These are phyloP conservation scores for Oldenlandia corymbosa DNA, from an alignment of 257 asterid genomes.

Conservation along the genomic window DNA sequence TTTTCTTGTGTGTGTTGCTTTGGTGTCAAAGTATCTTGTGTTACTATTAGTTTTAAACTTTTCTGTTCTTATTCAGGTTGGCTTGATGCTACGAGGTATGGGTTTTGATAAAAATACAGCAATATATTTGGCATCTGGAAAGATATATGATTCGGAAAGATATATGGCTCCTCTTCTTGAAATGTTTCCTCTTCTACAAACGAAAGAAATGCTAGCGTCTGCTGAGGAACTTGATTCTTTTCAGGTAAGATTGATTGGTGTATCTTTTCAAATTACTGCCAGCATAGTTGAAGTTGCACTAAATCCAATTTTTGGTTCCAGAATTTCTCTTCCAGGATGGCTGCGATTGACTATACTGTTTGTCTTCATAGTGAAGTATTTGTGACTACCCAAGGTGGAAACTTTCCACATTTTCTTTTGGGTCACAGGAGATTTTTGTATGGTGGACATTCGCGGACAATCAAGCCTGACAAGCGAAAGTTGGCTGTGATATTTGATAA, in stretches of 20 bases:
- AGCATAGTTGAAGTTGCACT: slow-evolving; percentile 17
- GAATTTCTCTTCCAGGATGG: slow-evolving; percentile 97
- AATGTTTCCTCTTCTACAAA: slow-evolving; percentile 92
- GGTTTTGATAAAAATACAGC: slow-evolving; percentile 82
- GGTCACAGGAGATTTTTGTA: slow-evolving; percentile 90
- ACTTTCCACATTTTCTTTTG: slow-evolving; percentile 92
- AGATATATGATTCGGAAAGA: slow-evolving; percentile 82
- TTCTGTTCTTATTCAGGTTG: slow-evolving; percentile 54
- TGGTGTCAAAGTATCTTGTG: background rate
- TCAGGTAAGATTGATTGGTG: slow-evolving; percentile 45
- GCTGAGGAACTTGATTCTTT: slow-evolving; percentile 80
- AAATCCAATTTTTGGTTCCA: slow-evolving; percentile 40
- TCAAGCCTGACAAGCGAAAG: slow-evolving; percentile 91
- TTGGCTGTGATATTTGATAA: slow-evolving; percentile 68
- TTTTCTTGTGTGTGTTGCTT: too few species aligned
- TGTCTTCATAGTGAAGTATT: slow-evolving; percentile 99
- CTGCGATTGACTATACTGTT: slow-evolving; percentile 97
- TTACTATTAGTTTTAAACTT: slow-evolving; percentile 4
- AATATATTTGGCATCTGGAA: slow-evolving; percentile 93
- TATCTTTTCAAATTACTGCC: background rate
- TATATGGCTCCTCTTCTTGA: slow-evolving; percentile 86
- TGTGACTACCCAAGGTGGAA: slow-evolving; percentile 98
- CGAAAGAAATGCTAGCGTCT: slow-evolving; percentile 87
- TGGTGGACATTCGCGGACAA: slow-evolving; percentile 93
- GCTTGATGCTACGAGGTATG: slow-evolving; percentile 98